phyloP scores from a whole-genome alignment of 176 grass and related monocot species.

The Eleusine coracana region DNA sequence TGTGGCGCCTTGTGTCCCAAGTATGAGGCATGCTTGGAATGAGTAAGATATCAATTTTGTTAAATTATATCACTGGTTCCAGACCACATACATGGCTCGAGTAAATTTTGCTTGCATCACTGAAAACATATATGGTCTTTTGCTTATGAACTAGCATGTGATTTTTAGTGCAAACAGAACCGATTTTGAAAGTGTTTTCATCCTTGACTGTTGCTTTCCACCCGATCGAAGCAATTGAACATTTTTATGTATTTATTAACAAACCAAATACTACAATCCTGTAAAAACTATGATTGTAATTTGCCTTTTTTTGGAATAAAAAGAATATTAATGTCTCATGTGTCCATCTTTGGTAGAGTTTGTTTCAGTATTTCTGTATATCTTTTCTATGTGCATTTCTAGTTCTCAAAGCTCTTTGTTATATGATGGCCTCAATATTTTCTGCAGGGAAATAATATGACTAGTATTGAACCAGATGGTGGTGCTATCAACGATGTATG shows the following conservation, averaged over 20 bases:
- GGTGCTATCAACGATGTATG: conserved; percentile 89
- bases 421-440: conserved; percentile 38
- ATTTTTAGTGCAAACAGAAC: background rate
- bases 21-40: background rate
- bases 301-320: background rate
- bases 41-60: background rate
- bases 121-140: background rate
- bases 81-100: background rate
- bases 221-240: background rate
- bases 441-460: conserved; percentile 87
- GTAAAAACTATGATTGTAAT: background rate
- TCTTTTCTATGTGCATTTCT: background rate
- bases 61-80: background rate
- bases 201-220: conserved; percentile 4
- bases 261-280: background rate
- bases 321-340: conserved; percentile 5
- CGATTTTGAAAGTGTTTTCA: background rate
- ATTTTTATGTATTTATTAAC: background rate
- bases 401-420: conserved; percentile 16
- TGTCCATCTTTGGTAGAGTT: background rate
- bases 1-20: background rate
- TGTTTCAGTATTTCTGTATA: background rate
- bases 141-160: background rate
- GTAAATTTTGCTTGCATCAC: background rate
- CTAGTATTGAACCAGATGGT: conserved; percentile 84